phyloP scores from a whole-genome alignment of 441 rosid genomes.

The Adansonia gregorii region DNA sequence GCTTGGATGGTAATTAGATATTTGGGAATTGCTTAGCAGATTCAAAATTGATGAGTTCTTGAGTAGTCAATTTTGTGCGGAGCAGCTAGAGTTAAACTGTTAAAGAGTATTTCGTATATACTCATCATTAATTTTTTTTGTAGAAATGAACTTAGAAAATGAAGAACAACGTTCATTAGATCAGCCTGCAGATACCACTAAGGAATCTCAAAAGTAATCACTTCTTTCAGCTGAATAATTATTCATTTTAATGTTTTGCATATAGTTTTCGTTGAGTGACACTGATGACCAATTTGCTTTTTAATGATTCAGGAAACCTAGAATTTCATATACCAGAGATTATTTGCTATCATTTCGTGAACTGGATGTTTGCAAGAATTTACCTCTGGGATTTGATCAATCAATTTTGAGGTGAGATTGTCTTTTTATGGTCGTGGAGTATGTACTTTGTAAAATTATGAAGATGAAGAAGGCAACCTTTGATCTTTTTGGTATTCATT shows the following conservation, averaged over 20 bases:
- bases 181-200: constrained; percentile 41
- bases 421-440: neutral
- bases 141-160: constrained; percentile 65
- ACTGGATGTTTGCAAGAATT: constrained; percentile 71
- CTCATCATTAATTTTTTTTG: neutral
- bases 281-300: constrained; percentile 4
- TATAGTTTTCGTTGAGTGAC: neutral
- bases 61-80: constrained; percentile 20
- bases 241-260: neutral
- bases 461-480: neutral
- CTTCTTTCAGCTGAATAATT: constrained; percentile 22
- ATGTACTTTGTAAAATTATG: neutral
- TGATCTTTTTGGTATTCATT: constrained; percentile 15
- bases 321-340: constrained; percentile 64
- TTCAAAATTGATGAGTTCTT: constrained; percentile 13
- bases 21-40: constrained; percentile 25
- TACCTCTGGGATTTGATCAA: constrained; percentile 63
- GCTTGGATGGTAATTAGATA: neutral
- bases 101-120: constrained; percentile 12
- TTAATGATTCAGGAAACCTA: constrained; percentile 58
- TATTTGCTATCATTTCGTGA: constrained; percentile 73
- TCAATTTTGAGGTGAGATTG: constrained; percentile 62
- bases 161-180: constrained; percentile 48
- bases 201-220: constrained; percentile 48
- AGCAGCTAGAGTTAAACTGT: neutral